Conservation (phyloP, 768 basidiomycete genomes). For the Pulveroboletus sp. region DNA sequence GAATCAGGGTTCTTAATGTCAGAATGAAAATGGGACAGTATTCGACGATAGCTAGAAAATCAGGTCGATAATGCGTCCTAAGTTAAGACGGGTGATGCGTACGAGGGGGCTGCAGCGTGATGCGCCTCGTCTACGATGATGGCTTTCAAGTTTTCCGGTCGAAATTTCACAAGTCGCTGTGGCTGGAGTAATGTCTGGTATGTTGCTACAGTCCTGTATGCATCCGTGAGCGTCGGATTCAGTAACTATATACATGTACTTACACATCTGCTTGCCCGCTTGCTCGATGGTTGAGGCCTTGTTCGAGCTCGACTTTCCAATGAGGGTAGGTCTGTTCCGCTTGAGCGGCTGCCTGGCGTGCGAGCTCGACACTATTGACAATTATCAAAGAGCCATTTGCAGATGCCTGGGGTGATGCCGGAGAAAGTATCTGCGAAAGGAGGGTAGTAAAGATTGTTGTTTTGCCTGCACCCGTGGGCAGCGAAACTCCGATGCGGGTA, state of each 20-base stretch:
- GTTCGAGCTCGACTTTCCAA: conserved; percentile 89
- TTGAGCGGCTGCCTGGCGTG: conserved; percentile 77
- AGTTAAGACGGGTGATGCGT: conserved; percentile 6
- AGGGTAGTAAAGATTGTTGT: conserved; percentile 90
- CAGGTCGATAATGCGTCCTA: conserved; percentile 2
- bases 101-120: conserved; percentile 92
- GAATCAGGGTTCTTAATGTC: conserved; percentile 55
- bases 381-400: conserved; percentile 77
- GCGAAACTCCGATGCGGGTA: conserved; percentile 75
- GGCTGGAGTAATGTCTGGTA: conserved; percentile 77
- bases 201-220: conserved; percentile 74
- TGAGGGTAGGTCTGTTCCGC: conserved; percentile 61
- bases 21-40: conserved; percentile 79
- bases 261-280: conserved; percentile 84
- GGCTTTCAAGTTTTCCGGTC: conserved; percentile 61
- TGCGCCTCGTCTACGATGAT: conserved; percentile 93
- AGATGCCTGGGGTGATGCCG: conserved; percentile 41
- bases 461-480: conserved; percentile 85
- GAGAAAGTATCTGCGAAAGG: conserved; percentile 57
- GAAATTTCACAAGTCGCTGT: conserved; percentile 69
- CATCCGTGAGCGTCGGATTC: background rate
- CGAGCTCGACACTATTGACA: conserved; percentile 88
- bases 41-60: conserved; percentile 61
- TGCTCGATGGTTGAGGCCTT: conserved; percentile 70
- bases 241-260: conserved; percentile 3